Conservation (phyloP, 208 protist genomes). For the Wallacemonas sp. region DNA sequence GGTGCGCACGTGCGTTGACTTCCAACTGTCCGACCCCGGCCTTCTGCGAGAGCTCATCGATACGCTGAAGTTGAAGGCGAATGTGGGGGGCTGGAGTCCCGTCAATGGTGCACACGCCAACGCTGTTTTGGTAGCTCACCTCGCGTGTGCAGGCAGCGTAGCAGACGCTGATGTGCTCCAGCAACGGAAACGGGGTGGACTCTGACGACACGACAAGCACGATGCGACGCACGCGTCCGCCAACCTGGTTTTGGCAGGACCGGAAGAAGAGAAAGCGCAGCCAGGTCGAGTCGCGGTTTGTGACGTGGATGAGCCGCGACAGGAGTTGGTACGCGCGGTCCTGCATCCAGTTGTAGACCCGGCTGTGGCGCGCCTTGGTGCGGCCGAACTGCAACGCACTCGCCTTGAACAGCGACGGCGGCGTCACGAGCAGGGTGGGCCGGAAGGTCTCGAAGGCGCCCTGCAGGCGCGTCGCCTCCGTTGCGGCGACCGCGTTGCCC, state of each 20-base stretch:
- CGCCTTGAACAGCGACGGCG: slow-evolving; percentile 70
- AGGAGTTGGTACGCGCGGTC: slow-evolving; percentile 64
- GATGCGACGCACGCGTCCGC: slow-evolving; percentile 70
- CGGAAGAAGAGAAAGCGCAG: slow-evolving; percentile 85
- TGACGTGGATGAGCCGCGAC: slow-evolving; percentile 79
- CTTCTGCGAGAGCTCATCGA: slow-evolving; percentile 49
- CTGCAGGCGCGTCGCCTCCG: slow-evolving; percentile 46
- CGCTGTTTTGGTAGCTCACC: slow-evolving; percentile 70
- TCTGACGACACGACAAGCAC: slow-evolving; percentile 72
- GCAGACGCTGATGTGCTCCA: slow-evolving; percentile 84
- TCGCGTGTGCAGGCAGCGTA: slow-evolving; percentile 79
- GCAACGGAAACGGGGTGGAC: slow-evolving; percentile 62
- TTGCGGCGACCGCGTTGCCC: slow-evolving; percentile 65
- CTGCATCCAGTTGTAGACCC: slow-evolving; percentile 74
- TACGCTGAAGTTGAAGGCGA: slow-evolving; percentile 49
- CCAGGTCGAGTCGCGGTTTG: slow-evolving; percentile 60
- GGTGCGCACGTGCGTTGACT: slow-evolving; percentile 14
- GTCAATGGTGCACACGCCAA: slow-evolving; percentile 80
- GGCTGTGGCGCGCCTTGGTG: slow-evolving; percentile 51
- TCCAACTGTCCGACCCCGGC: slow-evolving; percentile 66
- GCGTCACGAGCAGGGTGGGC: slow-evolving; percentile 75
- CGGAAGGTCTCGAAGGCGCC: slow-evolving; percentile 56
- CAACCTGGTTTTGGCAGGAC: slow-evolving; percentile 62
- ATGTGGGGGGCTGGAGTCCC: slow-evolving; percentile 64
- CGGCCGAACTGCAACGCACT: slow-evolving; percentile 67